Conservation (phyloP, 1,284 basidiomycete genomes). For the Heterobasidion parviporum region DNA sequence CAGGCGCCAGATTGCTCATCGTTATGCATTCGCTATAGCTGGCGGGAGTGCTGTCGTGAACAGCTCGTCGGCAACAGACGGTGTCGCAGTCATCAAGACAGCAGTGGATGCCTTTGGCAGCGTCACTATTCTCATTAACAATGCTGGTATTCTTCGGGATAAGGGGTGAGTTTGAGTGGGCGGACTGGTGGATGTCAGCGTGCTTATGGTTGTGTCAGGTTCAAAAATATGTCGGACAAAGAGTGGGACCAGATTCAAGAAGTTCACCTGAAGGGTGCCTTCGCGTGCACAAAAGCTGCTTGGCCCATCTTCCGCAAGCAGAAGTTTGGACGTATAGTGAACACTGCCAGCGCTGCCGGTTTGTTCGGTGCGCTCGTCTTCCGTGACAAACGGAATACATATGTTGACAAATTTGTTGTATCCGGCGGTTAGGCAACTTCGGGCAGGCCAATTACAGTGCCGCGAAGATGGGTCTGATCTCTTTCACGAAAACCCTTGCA, state of each 20-base stretch:
- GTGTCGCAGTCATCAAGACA: conserved; percentile 79
- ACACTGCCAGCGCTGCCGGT: conserved; percentile 86
- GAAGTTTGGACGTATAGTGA: conserved; percentile 89
- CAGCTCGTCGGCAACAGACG: conserved; percentile 86
- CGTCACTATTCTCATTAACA: conserved; percentile 87
- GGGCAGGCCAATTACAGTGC: conserved; percentile 94
- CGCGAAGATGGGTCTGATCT: conserved; percentile 86
- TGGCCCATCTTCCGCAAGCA: conserved; percentile 97
- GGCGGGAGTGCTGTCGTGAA: conserved; percentile 86
- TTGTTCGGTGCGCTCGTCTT: conserved; percentile 53
- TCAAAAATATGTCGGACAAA: conserved; percentile 89
- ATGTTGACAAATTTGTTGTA: not conserved
- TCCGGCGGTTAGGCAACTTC: conserved; percentile 67
- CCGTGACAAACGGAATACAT: not conserved
- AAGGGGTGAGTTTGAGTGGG: conserved; percentile 48
- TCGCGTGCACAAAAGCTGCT: conserved; percentile 90
- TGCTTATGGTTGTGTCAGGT: conserved; percentile 32
- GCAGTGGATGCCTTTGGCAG: conserved; percentile 85
- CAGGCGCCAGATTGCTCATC: not conserved
- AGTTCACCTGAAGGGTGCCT: conserved; percentile 94
- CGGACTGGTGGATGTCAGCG: not conserved
- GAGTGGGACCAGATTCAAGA: conserved; percentile 84
- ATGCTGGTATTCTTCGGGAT: conserved; percentile 90
- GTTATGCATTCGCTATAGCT: conserved; percentile 34
- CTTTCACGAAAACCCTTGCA: conserved; percentile 89